Percentiles rank a stretch among this genome's conserved stretches.
Evolutionary conservation across 371 early-diverging fungal species (phyloP).

Genomic region (Mortierella sp.): DNA sequence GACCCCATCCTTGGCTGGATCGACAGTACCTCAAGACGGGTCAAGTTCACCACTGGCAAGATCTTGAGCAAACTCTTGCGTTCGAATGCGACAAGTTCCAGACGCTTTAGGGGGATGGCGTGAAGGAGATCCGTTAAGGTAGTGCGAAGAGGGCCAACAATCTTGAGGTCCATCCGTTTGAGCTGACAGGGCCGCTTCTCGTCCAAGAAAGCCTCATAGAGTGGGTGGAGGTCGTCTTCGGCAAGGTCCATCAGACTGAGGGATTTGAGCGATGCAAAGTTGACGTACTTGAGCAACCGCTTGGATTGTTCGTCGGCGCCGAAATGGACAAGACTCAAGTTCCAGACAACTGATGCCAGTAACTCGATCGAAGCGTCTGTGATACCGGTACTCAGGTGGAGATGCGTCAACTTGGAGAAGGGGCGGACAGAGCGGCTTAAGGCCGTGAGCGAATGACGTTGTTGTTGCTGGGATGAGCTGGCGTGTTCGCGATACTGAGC

Average conservation of each 20-base stretch:
- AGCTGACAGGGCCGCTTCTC: conserved; percentile 8
- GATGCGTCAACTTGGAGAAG: conserved; percentile 8
- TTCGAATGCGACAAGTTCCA: neutral
- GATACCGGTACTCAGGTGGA: neutral
- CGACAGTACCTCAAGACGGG: neutral
- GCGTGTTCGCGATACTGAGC: neutral
- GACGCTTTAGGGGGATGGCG: neutral
- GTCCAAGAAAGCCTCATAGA: neutral
- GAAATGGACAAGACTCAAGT: conserved; percentile 11
- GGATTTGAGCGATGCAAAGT: conserved; percentile 7
- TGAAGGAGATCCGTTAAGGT: neutral
- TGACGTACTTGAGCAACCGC: conserved; percentile 7
- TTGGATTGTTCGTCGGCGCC: conserved; percentile 1
- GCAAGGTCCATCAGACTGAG: neutral
- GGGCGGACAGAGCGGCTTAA: neutral
- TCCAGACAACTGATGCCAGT: neutral
- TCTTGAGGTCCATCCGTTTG: conserved; percentile 6
- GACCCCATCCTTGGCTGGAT: neutral
- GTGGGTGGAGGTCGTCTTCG: neutral
- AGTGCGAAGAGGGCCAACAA: neutral
- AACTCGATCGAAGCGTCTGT: neutral
- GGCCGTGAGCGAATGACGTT: neutral
- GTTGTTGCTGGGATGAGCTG: neutral
- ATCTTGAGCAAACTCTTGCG: neutral
- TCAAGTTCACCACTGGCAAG: neutral